Evolutionary conservation across 352 stramenopile genomes (phyloP).

Genomic region (Globisporangium nagaii): DNA sequence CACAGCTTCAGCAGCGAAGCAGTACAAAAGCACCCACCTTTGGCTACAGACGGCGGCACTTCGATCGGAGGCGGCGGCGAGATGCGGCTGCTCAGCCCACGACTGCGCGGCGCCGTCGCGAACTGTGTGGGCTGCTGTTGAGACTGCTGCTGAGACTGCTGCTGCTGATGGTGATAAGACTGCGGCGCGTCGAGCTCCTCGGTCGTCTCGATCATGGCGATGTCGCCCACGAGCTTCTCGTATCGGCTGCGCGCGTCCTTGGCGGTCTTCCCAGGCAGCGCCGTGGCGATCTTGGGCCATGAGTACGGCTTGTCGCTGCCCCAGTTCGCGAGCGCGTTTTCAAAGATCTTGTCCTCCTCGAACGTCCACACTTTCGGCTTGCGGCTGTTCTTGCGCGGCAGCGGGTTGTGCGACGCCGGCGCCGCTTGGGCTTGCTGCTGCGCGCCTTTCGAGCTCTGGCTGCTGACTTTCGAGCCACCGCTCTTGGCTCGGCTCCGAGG

Average conservation of each 20-base stretch:
- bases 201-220: constrained; percentile 54
- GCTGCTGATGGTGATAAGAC: neutral
- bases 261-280: constrained; percentile 60
- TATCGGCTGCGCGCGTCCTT: constrained; percentile 72
- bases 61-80: constrained; percentile 62
- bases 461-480: neutral
- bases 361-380: constrained; percentile 67
- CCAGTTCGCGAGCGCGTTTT: constrained; percentile 64
- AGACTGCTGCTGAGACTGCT: neutral
- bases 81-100: constrained; percentile 43
- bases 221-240: constrained; percentile 71
- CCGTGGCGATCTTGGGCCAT: constrained; percentile 71
- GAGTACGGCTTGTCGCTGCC: constrained; percentile 53
- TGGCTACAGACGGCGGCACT: constrained; percentile 25
- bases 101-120: neutral
- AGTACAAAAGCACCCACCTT: too few relatives aligned
- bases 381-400: constrained; percentile 11
- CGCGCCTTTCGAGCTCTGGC: neutral
- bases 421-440: neutral
- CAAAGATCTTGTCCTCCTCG: constrained; percentile 80
- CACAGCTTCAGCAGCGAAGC: too few relatives aligned
- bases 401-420: neutral
- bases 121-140: too few relatives aligned
- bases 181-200: neutral
- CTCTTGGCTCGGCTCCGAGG: constrained; percentile 1